phyloP scores from a whole-genome alignment of 176 grass and related monocot genomes.

The Juncus effusus region DNA sequence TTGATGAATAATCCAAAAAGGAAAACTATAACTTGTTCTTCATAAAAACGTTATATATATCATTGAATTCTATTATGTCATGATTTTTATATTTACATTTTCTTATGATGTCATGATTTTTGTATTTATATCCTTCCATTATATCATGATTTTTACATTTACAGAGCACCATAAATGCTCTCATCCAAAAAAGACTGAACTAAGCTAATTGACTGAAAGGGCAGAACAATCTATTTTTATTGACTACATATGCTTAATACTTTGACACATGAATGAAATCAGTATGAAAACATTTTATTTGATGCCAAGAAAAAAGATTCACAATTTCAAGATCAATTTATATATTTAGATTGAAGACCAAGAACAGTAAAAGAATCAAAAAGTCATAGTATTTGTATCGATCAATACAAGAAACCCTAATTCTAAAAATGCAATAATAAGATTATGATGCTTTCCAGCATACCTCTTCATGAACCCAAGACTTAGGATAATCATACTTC shows the following conservation, averaged over 20 bases:
- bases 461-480: slow-evolving; percentile 19
- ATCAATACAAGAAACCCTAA: background rate
- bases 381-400: background rate
- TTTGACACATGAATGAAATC: too few species aligned
- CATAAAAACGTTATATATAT: too few species aligned
- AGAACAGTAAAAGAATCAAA: background rate
- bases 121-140: slow-evolving; percentile 34
- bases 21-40: background rate
- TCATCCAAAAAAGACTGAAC: slow-evolving; percentile 18
- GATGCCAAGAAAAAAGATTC: background rate
- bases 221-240: background rate
- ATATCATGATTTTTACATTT: background rate
- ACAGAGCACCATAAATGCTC: background rate
- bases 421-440: background rate
- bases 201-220: slow-evolving; percentile 15
- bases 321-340: background rate
- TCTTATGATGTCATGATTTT: too few species aligned
- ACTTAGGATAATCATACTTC: slow-evolving; percentile 4
- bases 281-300: background rate
- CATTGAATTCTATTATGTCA: too few species aligned
- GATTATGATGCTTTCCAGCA: background rate
- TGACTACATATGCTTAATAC: too few species aligned
- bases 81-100: too few species aligned
- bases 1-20: background rate
- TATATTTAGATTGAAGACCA: background rate